Base-by-base conservation (phyloP, 2,329 filamentous ascomycete genomes). In the Chlorencoelia australis region DNA sequence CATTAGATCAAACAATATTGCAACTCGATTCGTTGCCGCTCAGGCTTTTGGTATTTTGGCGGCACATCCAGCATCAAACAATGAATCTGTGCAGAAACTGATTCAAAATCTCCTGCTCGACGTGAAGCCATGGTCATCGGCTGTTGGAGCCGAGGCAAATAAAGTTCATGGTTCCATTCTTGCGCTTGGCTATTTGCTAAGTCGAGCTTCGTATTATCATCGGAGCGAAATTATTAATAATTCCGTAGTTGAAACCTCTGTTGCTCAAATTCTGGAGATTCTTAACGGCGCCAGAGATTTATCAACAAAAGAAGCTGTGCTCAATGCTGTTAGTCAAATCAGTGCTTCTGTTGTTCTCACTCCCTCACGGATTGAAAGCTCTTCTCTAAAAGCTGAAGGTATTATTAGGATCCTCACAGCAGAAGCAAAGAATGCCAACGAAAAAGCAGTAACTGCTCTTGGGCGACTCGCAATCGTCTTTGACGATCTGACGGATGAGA, bases 381-480 rank as follows among this genome's bases (percentile, higher is more conserved):
- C 49, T 11, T 33, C 43, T 6, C 28, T 37, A 4, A 47, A 51
- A 29, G 28, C 41, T 11, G 33, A 39, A 11, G 40, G 30, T 1
- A 42, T 87, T 10, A 66, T 79, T 16, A 68, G 79, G 13, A 71
- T 75, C 5, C 63, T 95, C 0, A 67, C 73, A 5, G 64, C 69
- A 1, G 73, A 80, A 41, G 80, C 84, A 7, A 91, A 87, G 54
- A 77, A 82, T 39, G 82, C 86, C 7, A 83, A 84, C 39, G 88
- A 93, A 51, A 78, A 72, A 39, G 82, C 89, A 0, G 89, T 95
- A 33, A 60, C 73, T n/a, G 76, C 84, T 3, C 65, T 96, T 4
- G 91, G 91, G 0, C 72, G 82, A 31, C 63, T 96, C 3, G 77
- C 82, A 0, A 71, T 85, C 35, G 72, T 80, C 1, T 59, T 76